Evolutionary conservation across 1,284 basidiomycete genomes (phyloP).

Genomic region (Naganishia sp.): DNA sequence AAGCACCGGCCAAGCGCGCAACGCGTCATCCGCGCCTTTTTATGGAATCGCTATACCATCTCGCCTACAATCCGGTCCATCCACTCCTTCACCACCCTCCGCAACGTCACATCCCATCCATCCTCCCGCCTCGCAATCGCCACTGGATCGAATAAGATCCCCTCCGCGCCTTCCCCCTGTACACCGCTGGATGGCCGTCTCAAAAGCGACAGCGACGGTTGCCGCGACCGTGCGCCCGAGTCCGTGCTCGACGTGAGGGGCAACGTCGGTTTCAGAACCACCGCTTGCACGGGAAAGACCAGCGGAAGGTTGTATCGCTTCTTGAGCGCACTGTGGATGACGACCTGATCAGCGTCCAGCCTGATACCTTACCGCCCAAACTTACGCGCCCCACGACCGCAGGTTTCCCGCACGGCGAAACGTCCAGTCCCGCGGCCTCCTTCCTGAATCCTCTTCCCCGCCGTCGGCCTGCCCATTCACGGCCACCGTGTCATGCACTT

Average conservation of each 20-base stretch:
- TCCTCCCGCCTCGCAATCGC: conserved; percentile 44
- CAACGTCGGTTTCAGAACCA: conserved; percentile 13
- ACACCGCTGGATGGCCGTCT: background rate
- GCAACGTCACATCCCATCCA: conserved; percentile 46
- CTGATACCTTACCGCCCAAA: conserved; percentile 9
- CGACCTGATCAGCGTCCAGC: background rate
- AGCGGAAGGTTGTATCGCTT: conserved; percentile 47
- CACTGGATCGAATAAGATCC: conserved; percentile 48
- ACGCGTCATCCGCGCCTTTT: conserved; percentile 14
- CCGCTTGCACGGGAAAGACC: conserved; percentile 13
- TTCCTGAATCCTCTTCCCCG: conserved; percentile 26
- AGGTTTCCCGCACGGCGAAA: conserved; percentile 50
- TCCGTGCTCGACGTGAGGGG: background rate
- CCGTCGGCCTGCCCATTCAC: conserved; percentile 16
- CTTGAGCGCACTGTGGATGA: conserved; percentile 43
- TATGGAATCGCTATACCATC: conserved; percentile 22
- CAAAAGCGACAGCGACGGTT: conserved; percentile 10
- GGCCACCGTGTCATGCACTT: conserved; percentile 48
- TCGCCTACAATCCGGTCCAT: conserved; percentile 42
- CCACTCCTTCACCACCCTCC: conserved; percentile 41
- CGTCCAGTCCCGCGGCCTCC: conserved; percentile 47
- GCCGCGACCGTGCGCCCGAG: background rate
- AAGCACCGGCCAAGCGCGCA: conserved; percentile 3
- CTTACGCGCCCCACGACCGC: conserved; percentile 53
- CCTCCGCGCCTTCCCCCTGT: conserved; percentile 21